A percentile compares a stretch with the other conserved stretches of the same genome.
These are phyloP conservation scores for Paspalum vaginatum DNA, from an alignment of 176 grass and related monocot genomes.

Conservation along the genomic window DNA sequence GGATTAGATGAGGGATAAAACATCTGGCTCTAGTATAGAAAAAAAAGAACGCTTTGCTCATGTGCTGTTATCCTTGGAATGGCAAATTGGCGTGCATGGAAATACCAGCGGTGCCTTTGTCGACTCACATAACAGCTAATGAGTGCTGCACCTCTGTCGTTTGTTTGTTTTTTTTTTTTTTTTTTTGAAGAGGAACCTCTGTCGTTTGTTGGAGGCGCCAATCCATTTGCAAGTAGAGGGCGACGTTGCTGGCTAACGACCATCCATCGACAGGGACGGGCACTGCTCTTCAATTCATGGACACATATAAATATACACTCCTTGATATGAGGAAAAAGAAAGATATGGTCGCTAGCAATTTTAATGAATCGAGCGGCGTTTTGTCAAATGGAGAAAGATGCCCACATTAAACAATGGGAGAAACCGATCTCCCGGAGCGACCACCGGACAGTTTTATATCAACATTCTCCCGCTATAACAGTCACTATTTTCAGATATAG, in stretches of 20 bases:
- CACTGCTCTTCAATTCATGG: neutral
- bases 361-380: neutral
- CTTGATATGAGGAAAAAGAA: neutral
- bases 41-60: no score
- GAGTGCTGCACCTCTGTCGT: neutral
- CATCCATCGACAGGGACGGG: neutral
- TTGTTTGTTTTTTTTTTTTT: no score
- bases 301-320: neutral
- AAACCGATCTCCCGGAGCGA: neutral
- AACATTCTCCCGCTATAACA: no score
- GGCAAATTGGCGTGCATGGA: neutral
- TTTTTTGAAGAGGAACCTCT: no score
- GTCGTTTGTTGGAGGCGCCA: neutral
- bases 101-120: neutral
- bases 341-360: neutral
- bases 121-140: neutral
- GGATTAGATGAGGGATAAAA: no score
- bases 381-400: conserved; percentile 13
- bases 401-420: neutral
- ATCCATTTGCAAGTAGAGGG: neutral
- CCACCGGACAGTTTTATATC: no score
- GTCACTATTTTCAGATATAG: no score
- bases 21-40: no score
- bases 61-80: no score
- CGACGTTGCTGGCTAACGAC: neutral